phyloP scores from a whole-genome alignment of 2,329 filamentous ascomycete genomes.

The Fusarium sororula region DNA sequence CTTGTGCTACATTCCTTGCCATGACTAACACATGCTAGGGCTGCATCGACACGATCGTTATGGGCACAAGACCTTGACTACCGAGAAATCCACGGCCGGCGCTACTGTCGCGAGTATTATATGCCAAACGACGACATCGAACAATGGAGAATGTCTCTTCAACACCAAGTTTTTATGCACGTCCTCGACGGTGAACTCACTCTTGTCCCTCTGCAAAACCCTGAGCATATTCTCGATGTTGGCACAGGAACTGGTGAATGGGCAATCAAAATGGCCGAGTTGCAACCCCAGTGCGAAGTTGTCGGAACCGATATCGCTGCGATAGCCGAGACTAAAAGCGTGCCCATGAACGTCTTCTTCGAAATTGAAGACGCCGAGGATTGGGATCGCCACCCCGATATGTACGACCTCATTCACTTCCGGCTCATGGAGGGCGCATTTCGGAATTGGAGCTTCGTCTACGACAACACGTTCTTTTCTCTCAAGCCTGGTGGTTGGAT shows the following conservation, averaged over 20 bases:
- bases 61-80: conserved; percentile 63
- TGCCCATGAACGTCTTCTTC: conserved; percentile 68
- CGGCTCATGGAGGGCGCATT: conserved; percentile 66
- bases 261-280: conserved; percentile 63
- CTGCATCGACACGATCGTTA: conserved; percentile 59
- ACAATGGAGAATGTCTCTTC: conserved; percentile 68
- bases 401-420: conserved; percentile 66
- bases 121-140: conserved; percentile 75
- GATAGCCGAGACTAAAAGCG: conserved; percentile 62
- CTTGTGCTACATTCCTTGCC: neutral
- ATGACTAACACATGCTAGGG: conserved; percentile 40
- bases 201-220: conserved; percentile 53
- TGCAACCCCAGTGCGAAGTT: conserved; percentile 63
- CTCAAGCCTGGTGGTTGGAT: conserved; percentile 67
- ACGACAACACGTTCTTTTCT: conserved; percentile 61
- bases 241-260: conserved; percentile 66
- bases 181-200: conserved; percentile 57
- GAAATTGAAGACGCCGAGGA: conserved; percentile 69
- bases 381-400: conserved; percentile 62
- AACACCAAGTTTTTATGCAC: conserved; percentile 70
- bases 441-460: conserved; percentile 64
- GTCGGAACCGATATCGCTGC: conserved; percentile 68
- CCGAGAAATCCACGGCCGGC: conserved; percentile 67
- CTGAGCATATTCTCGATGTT: conserved; percentile 61
- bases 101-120: conserved; percentile 70